A percentile compares a stretch with the other conserved stretches of the same genome.
Conservation (phyloP, 2,329 filamentous ascomycete species). For the Pseudopithomyces chartarum region DNA sequence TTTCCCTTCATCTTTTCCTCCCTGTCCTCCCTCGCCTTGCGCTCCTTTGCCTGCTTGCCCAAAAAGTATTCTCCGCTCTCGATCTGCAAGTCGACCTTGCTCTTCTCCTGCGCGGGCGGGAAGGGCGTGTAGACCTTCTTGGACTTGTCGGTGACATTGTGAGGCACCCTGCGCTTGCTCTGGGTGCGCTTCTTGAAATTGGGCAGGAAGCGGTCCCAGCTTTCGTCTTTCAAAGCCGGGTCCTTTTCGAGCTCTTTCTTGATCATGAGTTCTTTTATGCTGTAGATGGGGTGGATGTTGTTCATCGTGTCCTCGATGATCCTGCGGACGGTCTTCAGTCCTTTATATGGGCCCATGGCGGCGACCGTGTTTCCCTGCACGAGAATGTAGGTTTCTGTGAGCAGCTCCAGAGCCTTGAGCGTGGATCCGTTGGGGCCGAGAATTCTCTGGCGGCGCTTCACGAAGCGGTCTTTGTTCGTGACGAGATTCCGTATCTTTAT, state of each 20-base stretch:
- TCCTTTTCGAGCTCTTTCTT: conserved; percentile 91
- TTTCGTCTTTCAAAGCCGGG: conserved; percentile 82
- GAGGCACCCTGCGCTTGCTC: conserved; percentile 79
- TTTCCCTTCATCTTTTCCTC: conserved; percentile 84
- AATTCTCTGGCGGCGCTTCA: conserved; percentile 91
- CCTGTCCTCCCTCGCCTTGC: conserved; percentile 77
- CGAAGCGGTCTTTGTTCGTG: conserved; percentile 91
- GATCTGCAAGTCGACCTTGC: conserved; percentile 97
- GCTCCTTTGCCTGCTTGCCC: conserved; percentile 88
- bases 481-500: conserved; percentile 94
- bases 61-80: conserved; percentile 98
- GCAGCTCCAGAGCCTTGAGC: conserved; percentile 88
- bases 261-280: conserved; percentile 74
- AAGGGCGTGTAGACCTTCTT: conserved; percentile 98
- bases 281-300: conserved; percentile 85
- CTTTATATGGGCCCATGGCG: conserved; percentile 90
- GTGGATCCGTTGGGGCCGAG: conserved; percentile 90
- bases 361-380: conserved; percentile 97
- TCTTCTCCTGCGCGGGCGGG: conserved; percentile 96
- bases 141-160: conserved; percentile 87
- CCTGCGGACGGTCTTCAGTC: conserved; percentile 86
- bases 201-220: conserved; percentile 93
- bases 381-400: conserved; percentile 86
- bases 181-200: conserved; percentile 96
- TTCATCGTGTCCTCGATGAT: conserved; percentile 92